Evolutionary conservation across 2,329 filamentous ascomycete species (phyloP).

Genomic region (Ophiostoma ips): DNA sequence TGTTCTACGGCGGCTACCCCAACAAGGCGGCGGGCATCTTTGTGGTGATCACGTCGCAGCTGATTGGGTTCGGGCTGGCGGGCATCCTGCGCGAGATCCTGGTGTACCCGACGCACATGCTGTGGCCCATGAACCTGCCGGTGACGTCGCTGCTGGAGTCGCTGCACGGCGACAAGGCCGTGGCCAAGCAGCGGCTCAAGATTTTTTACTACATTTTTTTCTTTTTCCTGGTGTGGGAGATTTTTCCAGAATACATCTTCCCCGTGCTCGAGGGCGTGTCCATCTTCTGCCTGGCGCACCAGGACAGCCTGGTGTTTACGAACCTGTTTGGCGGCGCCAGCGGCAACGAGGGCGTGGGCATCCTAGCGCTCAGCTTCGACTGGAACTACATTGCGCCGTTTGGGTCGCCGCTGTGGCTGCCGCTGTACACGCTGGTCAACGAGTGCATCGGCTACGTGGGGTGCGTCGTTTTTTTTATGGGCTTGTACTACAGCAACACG

Average conservation of each 20-base stretch:
- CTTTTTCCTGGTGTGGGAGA: slow-evolving; percentile 31
- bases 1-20: slow-evolving; percentile 30
- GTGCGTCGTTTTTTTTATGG: slow-evolving; percentile 24
- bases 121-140: slow-evolving; percentile 26
- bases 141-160: slow-evolving; percentile 17
- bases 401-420: slow-evolving; percentile 21
- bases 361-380: slow-evolving; percentile 24
- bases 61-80: slow-evolving; percentile 34
- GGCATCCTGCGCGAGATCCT: slow-evolving; percentile 31
- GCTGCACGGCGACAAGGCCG: slow-evolving; percentile 17
- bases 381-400: slow-evolving; percentile 29
- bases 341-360: slow-evolving; percentile 30
- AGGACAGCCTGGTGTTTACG: slow-evolving; percentile 21
- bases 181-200: slow-evolving; percentile 25
- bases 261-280: slow-evolving; percentile 13
- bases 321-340: slow-evolving; percentile 26
- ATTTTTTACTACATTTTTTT: slow-evolving; percentile 27
- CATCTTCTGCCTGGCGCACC: slow-evolving; percentile 15
- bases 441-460: slow-evolving; percentile 24
- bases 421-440: slow-evolving; percentile 26
- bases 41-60: slow-evolving; percentile 31
- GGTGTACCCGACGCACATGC: slow-evolving; percentile 33
- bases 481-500: slow-evolving; percentile 28
- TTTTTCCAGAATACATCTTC: slow-evolving; percentile 24
- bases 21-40: slow-evolving; percentile 28